A percentile compares a stretch with the other conserved stretches of the same genome.
These are phyloP conservation scores for Penicillium capsulatum DNA, from an alignment of 2,329 filamentous ascomycete species.

Conservation along the genomic window DNA sequence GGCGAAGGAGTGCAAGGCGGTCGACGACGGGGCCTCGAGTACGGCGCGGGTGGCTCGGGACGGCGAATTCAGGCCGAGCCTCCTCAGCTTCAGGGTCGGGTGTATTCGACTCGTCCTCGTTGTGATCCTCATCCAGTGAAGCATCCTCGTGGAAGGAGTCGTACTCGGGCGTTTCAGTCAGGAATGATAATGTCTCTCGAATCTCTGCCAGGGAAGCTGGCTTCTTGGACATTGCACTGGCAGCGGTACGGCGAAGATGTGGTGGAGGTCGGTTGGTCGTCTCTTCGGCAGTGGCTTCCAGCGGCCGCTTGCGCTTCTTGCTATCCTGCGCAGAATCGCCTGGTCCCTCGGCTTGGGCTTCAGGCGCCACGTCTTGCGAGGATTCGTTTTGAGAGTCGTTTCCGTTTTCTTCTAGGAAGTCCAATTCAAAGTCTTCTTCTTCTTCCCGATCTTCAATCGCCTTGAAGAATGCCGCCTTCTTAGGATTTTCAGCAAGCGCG, in stretches of 20 bases:
- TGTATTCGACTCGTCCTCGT: constrained; percentile 12
- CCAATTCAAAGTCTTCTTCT: constrained; percentile 68
- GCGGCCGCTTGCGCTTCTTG: constrained; percentile 41
- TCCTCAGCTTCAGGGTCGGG: constrained; percentile 19
- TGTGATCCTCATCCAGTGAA: constrained; percentile 42
- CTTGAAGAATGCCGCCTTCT: constrained; percentile 83
- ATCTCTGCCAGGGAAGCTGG: constrained; percentile 76
- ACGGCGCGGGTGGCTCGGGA: constrained; percentile 35
- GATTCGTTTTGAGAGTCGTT: constrained; percentile 39
- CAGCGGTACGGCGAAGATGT: constrained; percentile 58
- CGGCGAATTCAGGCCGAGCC: constrained; percentile 25
- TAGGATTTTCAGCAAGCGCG: constrained; percentile 83
- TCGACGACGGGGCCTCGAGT: constrained; percentile 44
- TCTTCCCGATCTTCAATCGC: constrained; percentile 79
- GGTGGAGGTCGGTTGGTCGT: constrained; percentile 53
- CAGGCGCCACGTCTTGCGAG: constrained; percentile 23
- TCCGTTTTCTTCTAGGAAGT: constrained; percentile 58
- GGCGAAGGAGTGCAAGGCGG: constrained; percentile 42
- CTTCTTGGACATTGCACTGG: constrained; percentile 55
- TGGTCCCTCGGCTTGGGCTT: constrained; percentile 20
- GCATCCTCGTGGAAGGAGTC: constrained; percentile 54
- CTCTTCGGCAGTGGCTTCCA: constrained; percentile 40
- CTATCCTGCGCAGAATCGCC: constrained; percentile 19
- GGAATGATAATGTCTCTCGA: constrained; percentile 73
- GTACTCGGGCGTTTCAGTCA: constrained; percentile 66